These are phyloP conservation scores for Reutealis trisperma DNA, from an alignment of 345 rosid genomes.

Conservation along the genomic window DNA sequence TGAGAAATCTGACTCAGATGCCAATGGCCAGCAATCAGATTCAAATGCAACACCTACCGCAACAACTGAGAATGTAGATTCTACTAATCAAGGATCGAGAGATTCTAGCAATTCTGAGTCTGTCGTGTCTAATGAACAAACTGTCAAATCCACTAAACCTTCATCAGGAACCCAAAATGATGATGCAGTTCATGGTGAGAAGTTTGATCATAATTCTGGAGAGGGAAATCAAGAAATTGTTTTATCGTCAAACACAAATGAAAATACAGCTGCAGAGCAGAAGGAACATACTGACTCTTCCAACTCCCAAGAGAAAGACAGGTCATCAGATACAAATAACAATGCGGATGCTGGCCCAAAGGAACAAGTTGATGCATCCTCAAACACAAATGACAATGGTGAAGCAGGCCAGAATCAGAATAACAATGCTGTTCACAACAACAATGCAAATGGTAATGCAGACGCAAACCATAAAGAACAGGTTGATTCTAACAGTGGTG, in stretches of 20 bases:
- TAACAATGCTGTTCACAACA: constrained; percentile 1
- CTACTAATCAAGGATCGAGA: constrained; percentile 33
- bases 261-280: constrained; percentile 29
- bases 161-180: constrained; percentile 10
- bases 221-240: constrained; percentile 31
- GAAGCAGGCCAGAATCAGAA: constrained; percentile 13
- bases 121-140: constrained; percentile 28
- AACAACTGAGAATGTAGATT: constrained; percentile 36
- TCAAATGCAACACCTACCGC: constrained; percentile 34
- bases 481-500: constrained; percentile 13
- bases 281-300: constrained; percentile 32
- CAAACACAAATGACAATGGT: constrained; percentile 1
- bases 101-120: constrained; percentile 29
- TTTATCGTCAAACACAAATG: constrained; percentile 28
- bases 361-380: constrained; percentile 20
- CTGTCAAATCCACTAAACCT: constrained; percentile 13
- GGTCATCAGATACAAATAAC: constrained; percentile 17
- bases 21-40: constrained; percentile 48
- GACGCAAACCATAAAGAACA: constrained; percentile 38
- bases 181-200: constrained; percentile 20
- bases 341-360: constrained; percentile 28
- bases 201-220: constrained; percentile 21
- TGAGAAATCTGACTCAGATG: constrained; percentile 44
- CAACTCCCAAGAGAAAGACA: constrained; percentile 27
- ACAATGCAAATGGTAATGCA: constrained; percentile 8